phyloP scores from a whole-genome alignment of 192 early-diverging fungal species.

The Umbelopsis isabellina region DNA sequence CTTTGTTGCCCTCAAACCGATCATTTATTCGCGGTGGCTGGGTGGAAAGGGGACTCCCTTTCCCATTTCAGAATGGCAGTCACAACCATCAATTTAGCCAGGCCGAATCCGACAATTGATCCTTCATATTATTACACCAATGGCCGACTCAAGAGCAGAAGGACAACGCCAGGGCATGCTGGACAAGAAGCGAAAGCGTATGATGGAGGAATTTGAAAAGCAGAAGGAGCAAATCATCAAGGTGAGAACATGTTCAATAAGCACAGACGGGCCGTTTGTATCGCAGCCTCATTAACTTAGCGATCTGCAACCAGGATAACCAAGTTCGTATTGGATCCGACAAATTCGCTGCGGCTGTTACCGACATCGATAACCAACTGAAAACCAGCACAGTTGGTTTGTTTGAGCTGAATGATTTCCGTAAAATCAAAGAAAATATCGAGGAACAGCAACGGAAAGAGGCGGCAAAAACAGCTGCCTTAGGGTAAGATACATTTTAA shows the following conservation, averaged over 20 bases:
- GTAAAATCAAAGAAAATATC: conserved; percentile 78
- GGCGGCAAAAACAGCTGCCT: conserved; percentile 63
- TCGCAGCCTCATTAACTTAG: background rate
- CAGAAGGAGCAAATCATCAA: conserved; percentile 76
- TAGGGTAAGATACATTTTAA: conserved; percentile 32
- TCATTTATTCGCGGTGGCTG: background rate
- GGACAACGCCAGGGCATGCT: conserved; percentile 64
- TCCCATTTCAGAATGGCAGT: background rate
- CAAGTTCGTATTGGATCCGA: conserved; percentile 69
- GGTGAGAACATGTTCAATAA: conserved; percentile 21
- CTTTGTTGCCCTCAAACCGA: too few species aligned
- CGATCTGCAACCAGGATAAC: conserved; percentile 49
- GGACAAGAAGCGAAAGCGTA: conserved; percentile 70
- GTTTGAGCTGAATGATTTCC: conserved; percentile 87
- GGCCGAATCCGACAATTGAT: background rate
- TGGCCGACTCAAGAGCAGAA: conserved; percentile 45
- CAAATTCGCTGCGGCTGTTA: conserved; percentile 80
- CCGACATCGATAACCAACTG: conserved; percentile 79
- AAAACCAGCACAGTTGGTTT: conserved; percentile 90
- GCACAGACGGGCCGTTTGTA: too few species aligned
- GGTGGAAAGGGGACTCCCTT: background rate
- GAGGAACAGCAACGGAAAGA: conserved; percentile 81
- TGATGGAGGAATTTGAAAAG: conserved; percentile 70
- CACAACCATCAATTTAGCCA: background rate
- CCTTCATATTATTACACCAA: background rate